These are phyloP conservation scores for Neoarthrinium moseri DNA, from an alignment of 2,329 filamentous ascomycete genomes.

Conservation along the genomic window DNA sequence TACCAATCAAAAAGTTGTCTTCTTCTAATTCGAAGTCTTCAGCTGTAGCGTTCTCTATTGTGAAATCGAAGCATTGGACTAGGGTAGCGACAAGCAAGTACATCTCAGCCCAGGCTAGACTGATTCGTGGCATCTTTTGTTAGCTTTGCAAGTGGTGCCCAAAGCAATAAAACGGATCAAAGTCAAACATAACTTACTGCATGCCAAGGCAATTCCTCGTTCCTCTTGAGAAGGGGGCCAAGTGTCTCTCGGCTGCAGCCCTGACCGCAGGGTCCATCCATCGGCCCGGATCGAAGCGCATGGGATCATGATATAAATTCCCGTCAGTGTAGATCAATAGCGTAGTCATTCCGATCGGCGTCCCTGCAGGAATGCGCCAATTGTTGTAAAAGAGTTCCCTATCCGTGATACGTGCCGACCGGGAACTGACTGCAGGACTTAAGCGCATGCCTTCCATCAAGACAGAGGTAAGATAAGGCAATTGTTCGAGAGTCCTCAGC, in stretches of 20 bases:
- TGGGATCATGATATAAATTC: constrained; percentile 18
- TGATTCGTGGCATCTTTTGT: too few relatives aligned
- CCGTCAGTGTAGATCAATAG: constrained; percentile 24
- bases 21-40: background rate
- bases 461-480: constrained; percentile 41
- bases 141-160: too few relatives aligned
- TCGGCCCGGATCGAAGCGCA: constrained; percentile 24
- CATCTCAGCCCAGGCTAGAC: constrained; percentile 31
- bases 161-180: background rate
- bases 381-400: constrained; percentile 20
- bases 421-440: constrained; percentile 37
- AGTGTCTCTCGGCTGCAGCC: background rate
- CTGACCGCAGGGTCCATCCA: constrained; percentile 15
- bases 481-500: constrained; percentile 15
- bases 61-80: constrained; percentile 4
- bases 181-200: background rate
- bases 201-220: constrained; percentile 6
- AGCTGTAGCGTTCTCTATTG: background rate
- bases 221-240: constrained; percentile 5
- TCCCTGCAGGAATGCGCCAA: constrained; percentile 25
- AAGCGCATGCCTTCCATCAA: constrained; percentile 45
- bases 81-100: constrained; percentile 19
- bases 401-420: constrained; percentile 39
- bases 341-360: constrained; percentile 26
- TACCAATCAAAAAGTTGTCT: background rate